Base-by-base conservation (phyloP, 108 stramenopile species). In the Nitzschia sp. region DNA sequence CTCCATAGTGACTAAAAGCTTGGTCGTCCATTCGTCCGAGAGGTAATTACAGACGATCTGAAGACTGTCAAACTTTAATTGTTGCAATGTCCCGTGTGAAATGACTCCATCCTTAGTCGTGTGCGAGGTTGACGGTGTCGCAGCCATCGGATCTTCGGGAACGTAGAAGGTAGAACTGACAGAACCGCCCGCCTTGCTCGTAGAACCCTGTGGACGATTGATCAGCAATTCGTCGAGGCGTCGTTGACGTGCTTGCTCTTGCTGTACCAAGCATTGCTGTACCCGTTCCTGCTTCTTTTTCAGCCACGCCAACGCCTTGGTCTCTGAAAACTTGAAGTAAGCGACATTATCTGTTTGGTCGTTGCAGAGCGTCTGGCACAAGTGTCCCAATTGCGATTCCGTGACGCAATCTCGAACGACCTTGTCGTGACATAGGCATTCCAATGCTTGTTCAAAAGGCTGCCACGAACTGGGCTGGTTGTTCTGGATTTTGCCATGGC, bases 11-110 rank as follows among this genome's bases (percentile, higher is more conserved):
- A 28, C 27, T 17, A 79, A 30, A 11, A 88, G 75, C 50, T 73
- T 78, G 22, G 55, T 32, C 19, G 58, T 71, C 89, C 89, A 87
- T 19, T 53, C 50, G 1, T 53, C 29, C 1, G 84, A 71, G 1
- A 90, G 66, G 52, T 87, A 90, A 15, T 80, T 85, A 48, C 84
- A 84, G 17, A 90, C 41, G n/a, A 87, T 72, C 45, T 90, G 89
- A 36, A 85, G 28, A 28, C 72, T 73, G 21, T 73, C 64, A 1
- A 58, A 47, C 26, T 46, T 66, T 1, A 73, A 45, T 16, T 48
- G 16, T 50, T 48, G 19, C 2, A 30, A 21, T 11, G 48, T 22
- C 21, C 19, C 21, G 11, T 11, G 38, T 6, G 38, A 41, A 13
- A 41, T 41, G 11, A 11, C 38, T 41, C 13, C 38, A 6, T 41